Percentiles rank a stretch among this genome's conserved stretches.
Conservation (phyloP, 768 basidiomycete species). For the Pilatotrama ljubarskyi region DNA sequence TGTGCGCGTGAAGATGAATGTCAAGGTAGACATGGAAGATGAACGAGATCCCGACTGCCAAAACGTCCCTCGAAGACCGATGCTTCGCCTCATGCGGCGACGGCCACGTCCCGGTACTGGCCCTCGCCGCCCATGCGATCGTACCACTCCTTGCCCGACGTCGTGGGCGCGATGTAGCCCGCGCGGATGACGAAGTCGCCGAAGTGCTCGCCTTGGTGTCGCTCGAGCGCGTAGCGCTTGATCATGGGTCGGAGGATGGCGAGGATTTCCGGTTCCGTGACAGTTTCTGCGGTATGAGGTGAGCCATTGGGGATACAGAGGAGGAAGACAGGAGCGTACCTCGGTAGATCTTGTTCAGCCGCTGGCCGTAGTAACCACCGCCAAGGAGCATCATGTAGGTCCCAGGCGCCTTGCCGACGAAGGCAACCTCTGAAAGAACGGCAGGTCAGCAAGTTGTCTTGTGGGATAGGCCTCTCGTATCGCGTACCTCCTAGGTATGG, state of each 20-base stretch:
- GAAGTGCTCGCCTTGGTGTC: slow-evolving; percentile 85
- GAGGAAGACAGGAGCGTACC: slow-evolving; percentile 39
- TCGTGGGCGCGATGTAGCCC: slow-evolving; percentile 87
- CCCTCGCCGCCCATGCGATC: slow-evolving; percentile 82
- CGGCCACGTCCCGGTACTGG: slow-evolving; percentile 41
- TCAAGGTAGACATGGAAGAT: neutral
- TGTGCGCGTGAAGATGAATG: neutral
- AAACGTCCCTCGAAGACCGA: too few relatives aligned
- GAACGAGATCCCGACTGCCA: neutral
- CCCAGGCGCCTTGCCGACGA: slow-evolving; percentile 94
- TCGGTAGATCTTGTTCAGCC: slow-evolving; percentile 95
- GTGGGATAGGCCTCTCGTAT: too few relatives aligned
- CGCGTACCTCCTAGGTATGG: slow-evolving; percentile 84
- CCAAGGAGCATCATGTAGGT: slow-evolving; percentile 94
- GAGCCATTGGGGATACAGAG: neutral
- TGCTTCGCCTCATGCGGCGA: slow-evolving; percentile 11
- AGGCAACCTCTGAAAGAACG: slow-evolving; percentile 95
- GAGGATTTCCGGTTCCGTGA: slow-evolving; percentile 90
- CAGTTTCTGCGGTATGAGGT: slow-evolving; percentile 54
- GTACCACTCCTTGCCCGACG: slow-evolving; percentile 85
- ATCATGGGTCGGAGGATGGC: slow-evolving; percentile 92
- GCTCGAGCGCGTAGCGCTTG: slow-evolving; percentile 87
- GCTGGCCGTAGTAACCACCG: slow-evolving; percentile 91
- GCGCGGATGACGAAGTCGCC: slow-evolving; percentile 94
- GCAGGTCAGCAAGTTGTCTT: too few relatives aligned